These are phyloP conservation scores for Coffea humblotiana DNA, from an alignment of 305 asterid species.

Conservation along the genomic window DNA sequence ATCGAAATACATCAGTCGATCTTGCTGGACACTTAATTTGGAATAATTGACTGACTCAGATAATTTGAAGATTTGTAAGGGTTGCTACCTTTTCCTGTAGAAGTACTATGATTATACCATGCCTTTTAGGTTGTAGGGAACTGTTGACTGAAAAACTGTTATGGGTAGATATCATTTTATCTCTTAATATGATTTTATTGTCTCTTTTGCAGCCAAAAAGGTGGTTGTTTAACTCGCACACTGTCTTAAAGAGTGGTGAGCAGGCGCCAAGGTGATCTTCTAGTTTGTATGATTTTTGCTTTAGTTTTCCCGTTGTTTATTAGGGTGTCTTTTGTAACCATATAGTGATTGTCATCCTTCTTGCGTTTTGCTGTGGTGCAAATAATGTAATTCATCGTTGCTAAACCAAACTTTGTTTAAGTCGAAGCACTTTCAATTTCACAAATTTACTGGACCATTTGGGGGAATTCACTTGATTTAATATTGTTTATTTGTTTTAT, in stretches of 20 bases:
- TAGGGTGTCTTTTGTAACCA: neutral
- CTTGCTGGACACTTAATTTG: neutral
- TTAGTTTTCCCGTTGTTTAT: constrained; percentile 1
- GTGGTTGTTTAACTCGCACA: constrained; percentile 88
- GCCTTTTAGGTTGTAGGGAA: neutral
- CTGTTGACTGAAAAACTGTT: neutral
- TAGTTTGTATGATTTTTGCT: constrained; percentile 12
- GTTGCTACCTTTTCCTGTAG: neutral
- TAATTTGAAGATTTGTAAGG: neutral
- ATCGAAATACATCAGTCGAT: neutral
- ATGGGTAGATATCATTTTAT: neutral
- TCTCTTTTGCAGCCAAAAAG: constrained; percentile 69
- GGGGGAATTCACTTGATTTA: too few relatives aligned
- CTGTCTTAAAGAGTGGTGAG: constrained; percentile 77
- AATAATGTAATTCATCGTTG: neutral
- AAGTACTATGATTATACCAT: neutral
- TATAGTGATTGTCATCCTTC: neutral
- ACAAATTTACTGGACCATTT: too few relatives aligned
- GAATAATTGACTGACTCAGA: neutral
- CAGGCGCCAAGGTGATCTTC: constrained; percentile 71
- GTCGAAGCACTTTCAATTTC: neutral
- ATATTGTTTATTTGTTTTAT: too few relatives aligned
- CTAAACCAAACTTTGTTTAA: neutral
- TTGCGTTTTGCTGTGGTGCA: neutral
- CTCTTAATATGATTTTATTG: neutral